phyloP scores from a whole-genome alignment of 768 basidiomycete species.

The Favolaschia claudopus region DNA sequence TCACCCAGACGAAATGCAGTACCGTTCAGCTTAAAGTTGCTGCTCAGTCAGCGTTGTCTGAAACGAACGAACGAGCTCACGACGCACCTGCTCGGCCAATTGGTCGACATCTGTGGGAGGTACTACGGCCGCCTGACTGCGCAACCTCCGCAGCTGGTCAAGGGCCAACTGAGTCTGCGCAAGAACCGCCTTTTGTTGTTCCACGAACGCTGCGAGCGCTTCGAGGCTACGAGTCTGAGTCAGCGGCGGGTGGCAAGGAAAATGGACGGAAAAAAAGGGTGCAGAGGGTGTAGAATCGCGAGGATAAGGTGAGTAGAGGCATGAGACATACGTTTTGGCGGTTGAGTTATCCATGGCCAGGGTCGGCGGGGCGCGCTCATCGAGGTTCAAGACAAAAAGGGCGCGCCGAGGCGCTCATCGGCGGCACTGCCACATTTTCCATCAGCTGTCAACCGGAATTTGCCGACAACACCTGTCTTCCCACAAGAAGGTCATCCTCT shows the following conservation, averaged over 20 bases:
- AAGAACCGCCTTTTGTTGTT: conserved; percentile 65
- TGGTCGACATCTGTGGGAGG: conserved; percentile 45
- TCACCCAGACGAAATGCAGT: conserved; percentile 52
- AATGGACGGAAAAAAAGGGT: neutral
- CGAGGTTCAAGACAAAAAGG: conserved; percentile 1
- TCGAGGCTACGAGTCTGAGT: conserved; percentile 51
- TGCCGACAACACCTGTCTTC: too few species aligned
- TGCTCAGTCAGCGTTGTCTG: neutral
- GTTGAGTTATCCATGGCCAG: conserved; percentile 8
- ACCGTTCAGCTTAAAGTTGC: conserved; percentile 34
- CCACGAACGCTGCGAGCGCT: conserved; percentile 73
- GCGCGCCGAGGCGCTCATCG: too few species aligned
- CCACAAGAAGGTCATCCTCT: too few species aligned
- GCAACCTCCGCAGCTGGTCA: conserved; percentile 57
- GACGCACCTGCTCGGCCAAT: conserved; percentile 35
- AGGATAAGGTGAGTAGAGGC: neutral
- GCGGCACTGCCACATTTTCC: too few species aligned
- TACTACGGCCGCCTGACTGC: conserved; percentile 43
- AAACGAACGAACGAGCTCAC: conserved; percentile 32
- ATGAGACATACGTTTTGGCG: conserved; percentile 13
- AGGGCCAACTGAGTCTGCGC: conserved; percentile 70
- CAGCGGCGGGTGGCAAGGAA: neutral
- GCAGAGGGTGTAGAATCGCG: neutral
- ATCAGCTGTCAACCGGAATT: too few species aligned
- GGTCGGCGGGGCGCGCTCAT: conserved; percentile 12